Percentiles rank a stretch among this genome's conserved stretches.
Evolutionary conservation across 177 flowering plant species (phyloP).

Genomic region (Vitis hybrid): DNA sequence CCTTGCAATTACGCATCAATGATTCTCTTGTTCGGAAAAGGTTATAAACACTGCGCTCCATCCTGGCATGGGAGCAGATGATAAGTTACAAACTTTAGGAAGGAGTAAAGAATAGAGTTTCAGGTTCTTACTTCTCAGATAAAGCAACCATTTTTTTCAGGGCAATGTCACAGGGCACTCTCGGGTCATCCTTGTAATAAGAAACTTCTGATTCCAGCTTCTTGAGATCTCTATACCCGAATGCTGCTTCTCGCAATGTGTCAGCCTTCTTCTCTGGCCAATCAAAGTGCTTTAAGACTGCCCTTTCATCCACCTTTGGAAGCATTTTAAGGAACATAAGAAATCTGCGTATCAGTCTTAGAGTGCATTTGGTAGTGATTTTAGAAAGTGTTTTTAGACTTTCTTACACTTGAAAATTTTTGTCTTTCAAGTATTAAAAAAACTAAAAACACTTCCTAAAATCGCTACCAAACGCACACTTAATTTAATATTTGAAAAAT

Average conservation of each 20-base stretch:
- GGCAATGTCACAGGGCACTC: conserved; percentile 69
- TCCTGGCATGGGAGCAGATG: conserved; percentile 33
- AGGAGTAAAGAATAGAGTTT: neutral
- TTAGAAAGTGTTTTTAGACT: no score
- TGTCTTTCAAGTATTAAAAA: no score
- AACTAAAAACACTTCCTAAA: no score
- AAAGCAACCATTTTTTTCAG: conserved; percentile 79
- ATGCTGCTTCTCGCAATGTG: conserved; percentile 91
- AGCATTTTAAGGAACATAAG: conserved; percentile 2
- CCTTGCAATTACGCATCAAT: conserved; percentile 68
- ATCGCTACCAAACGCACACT: no score
- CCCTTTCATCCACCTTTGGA: conserved; percentile 90
- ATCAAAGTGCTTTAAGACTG: conserved; percentile 90
- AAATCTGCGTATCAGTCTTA: neutral
- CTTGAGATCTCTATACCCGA: conserved; percentile 81
- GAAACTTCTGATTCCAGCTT: conserved; percentile 77
- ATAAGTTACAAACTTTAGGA: neutral
- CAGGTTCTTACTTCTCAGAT: conserved; percentile 73
- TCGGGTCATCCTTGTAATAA: conserved; percentile 60
- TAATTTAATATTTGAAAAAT: neutral
- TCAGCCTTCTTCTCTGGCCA: conserved; percentile 98
- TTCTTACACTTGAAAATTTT: no score
- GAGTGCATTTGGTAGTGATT: no score
- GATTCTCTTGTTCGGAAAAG: conserved; percentile 68
- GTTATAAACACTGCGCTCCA: conserved; percentile 73